Base-by-base conservation (phyloP, 1,284 basidiomycete species). In the Takashimella tepidaria region DNA sequence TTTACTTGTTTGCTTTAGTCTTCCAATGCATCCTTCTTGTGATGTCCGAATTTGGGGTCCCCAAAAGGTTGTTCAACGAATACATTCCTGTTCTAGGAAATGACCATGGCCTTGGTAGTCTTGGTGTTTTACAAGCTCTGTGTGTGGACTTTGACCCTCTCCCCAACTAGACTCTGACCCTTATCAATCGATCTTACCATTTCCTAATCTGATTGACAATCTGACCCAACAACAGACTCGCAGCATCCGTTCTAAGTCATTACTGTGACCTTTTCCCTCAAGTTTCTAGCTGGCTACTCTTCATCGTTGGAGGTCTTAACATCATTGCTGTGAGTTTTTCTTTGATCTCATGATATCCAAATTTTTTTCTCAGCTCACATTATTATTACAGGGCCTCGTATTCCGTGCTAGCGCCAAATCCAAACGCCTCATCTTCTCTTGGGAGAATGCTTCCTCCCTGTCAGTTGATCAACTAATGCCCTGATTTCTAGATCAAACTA, bases 11-110 rank as follows among this genome's bases (percentile, higher is more conserved):
- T 41, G 23, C 41, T 12, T 23, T 51, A 74, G 70, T 89, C 58
- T 82, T 84, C 72, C 86, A 90, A 70, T 79, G 82, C 48, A 66
- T 90, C 58, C 79, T 90, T 37, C 82, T 92, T 53, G 69, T 89
- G 57, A 73, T 91, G 54, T 87, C 80, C 56, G 90, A 93, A 74
- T 57, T 89, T 58, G 83, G 84, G 55, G 87, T 87, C 82, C 88
- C 88, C 1, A 71, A 78, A 31, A 62, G 69, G 11, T 85, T 91
- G 76, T 92, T 92, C 76, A 79, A 82, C 57, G 79, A 80, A 24
- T 91, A 80, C 78, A 86, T 93, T 73, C 90, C 90, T n/a, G 83
- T 92, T 45, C 82, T 93, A n/a, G 89, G 90, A 8, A 79, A 78
- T 13, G 79, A 82, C 45, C 89, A 91, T 72, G 88, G 90, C 43